Base-by-base conservation (phyloP, 1,139 yeast genomes). In the Suhomyces guaymorum region DNA sequence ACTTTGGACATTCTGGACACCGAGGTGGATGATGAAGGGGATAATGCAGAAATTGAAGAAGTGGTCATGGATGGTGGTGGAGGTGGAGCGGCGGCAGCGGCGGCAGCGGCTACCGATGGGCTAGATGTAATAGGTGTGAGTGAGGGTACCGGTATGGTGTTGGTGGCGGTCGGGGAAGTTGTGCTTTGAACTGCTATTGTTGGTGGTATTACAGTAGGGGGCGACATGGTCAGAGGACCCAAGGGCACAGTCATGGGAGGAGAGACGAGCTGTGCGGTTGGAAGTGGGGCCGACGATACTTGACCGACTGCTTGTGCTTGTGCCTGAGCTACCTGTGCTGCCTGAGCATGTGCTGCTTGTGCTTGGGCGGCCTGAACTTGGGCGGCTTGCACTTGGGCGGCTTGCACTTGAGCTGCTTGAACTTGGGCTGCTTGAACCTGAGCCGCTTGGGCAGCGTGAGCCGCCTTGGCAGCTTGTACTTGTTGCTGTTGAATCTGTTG, bases 121-220 rank as follows among this genome's bases (percentile, higher is more conserved):
- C 45, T 43, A 7, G 49, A 43, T 1, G 46, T 46, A 10, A 45
- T 41, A 3, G 49, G 47, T 3, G 43, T 42, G 28, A 42, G 41
- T 30, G 43, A 39, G 10, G 45, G 48, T 13, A 41, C 25, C 18
- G 26, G 34, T 11, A 8, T 18, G 4, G 35, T 37, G 7, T 32
- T 15, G n/a, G 37, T 16, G 8, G 40, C 20, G 9, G 26, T 16
- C 5, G 41, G 18, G 4, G 38, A 24, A 2, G 33, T 15, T 4
- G 34, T 29, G 5, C 32, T 14, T 26, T 41, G 35, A 26, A 38
- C 28, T 16, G 41, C 26, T 11, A 37, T 38, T 18, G 39, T 11
- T 5, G 43, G 38, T 6, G 20, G 27, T 29, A 32, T 25, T 6
- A 31, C 8, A 7, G 30, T 16, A 9, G 28, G 19, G 25, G 26